Base-by-base conservation (phyloP, 345 rosid species). In the Lenwebbia sp. region DNA sequence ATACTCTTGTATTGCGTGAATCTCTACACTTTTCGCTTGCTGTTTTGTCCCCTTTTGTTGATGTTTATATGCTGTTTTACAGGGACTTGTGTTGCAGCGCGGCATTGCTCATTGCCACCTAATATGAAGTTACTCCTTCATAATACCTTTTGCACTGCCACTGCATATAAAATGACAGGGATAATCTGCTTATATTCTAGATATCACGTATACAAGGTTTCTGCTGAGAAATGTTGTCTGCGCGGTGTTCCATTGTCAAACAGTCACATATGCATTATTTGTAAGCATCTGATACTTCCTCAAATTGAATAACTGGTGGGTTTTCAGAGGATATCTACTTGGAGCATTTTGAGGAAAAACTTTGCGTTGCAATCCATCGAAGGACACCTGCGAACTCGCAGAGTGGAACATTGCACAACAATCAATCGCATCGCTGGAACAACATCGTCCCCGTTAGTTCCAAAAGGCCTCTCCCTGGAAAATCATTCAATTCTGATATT, bases 401-500 rank as follows among this genome's bases (percentile, higher is more conserved):
- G 13, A 23, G 60, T 56, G 83, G 6, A 52, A 44, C 83, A 44
- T 81, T 47, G 30, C 54, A 30, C 14, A 25, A 17, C 53, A 81
- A 81, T 52, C 84, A n/a, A 11, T 21, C 23, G 9, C 62, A 53
- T 83, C 47, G 12, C 26, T 54, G 25, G 84, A 83, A 70, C 81
- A 19, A 37, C 5, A 70, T 8, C 13, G 62, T 53, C n/a, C 60
- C 30, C 82, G 8, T 85, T 65, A 51, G 47, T 30, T 49, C 86
- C 54, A 21, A 11, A 33, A 58, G 58, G 82, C 47, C 56, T 41
- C 15, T 54, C 33, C 30, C 53, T 75, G 49, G 60, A 84, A 82
- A 81, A 87, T 85, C n/a, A 30, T 84, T 62, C 22, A 58, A 85
- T 82, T 85, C 88, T 12, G 25, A 86, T 83, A 55, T 50, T 26